Evolutionary conservation across 2,329 filamentous ascomycete genomes (phyloP).

Genomic region (Rutstroemia sp.): DNA sequence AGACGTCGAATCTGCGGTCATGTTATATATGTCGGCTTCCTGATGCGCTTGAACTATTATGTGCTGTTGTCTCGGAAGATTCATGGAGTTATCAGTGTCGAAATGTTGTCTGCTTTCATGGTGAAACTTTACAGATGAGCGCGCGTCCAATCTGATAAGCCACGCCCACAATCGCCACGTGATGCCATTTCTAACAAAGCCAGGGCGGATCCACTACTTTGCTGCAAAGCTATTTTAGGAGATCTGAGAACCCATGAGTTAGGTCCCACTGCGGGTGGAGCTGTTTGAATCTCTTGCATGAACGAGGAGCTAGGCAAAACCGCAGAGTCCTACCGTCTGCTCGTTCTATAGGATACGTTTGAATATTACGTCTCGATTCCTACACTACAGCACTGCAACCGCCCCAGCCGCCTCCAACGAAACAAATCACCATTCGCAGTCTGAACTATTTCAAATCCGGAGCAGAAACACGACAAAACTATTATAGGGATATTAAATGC

Average conservation of each 20-base stretch:
- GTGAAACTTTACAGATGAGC: constrained; percentile 1
- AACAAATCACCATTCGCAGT: neutral
- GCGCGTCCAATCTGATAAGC: constrained; percentile 8
- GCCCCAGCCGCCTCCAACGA: neutral
- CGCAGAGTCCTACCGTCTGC: too few species aligned
- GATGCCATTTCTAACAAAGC: neutral
- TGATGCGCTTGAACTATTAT: neutral
- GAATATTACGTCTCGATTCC: neutral
- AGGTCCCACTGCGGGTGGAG: neutral
- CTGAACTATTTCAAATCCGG: constrained; percentile 6
- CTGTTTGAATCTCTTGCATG: neutral
- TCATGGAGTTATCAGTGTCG: neutral
- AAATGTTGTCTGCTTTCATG: neutral
- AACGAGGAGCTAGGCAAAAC: too few species aligned
- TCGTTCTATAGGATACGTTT: neutral
- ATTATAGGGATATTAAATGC: constrained; percentile 11
- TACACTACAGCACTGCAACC: constrained; percentile 1
- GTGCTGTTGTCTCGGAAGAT: neutral
- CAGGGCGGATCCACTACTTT: neutral
- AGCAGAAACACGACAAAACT: constrained; percentile 4
- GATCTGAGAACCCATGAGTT: neutral
- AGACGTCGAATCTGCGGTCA: constrained; percentile 11
- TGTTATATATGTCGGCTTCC: constrained; percentile 10
- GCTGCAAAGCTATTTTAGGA: neutral
- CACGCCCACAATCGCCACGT: constrained; percentile 3